Conservation (phyloP, 805 yeast genomes). For the Sugiyamaella mastotermitis region DNA sequence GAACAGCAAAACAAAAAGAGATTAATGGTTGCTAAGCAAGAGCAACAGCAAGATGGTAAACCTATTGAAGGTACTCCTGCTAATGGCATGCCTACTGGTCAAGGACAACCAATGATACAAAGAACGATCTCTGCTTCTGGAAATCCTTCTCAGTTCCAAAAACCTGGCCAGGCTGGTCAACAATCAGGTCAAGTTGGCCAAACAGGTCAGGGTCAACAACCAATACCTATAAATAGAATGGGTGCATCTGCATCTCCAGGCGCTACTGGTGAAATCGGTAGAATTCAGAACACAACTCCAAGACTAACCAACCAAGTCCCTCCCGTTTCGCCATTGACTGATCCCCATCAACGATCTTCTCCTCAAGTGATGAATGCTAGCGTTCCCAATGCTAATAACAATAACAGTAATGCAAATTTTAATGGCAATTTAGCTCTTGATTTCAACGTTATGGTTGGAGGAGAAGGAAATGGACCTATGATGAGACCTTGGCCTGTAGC, state of each 20-base stretch:
- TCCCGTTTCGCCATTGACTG: constrained; percentile 23
- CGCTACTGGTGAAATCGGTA: constrained; percentile 8
- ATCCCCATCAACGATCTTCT: constrained; percentile 9
- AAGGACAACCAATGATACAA: constrained; percentile 4
- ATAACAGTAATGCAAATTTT: constrained; percentile 22
- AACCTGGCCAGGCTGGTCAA: constrained; percentile 7
- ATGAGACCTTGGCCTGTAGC: constrained; percentile 18
- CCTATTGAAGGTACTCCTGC: constrained; percentile 10
- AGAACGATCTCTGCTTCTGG: constrained; percentile 1
- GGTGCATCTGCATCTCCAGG: constrained; percentile 6
- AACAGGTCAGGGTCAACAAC: constrained; percentile 7
- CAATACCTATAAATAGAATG: constrained; percentile 11
- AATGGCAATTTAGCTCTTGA: constrained; percentile 24
- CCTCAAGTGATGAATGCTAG: background rate
- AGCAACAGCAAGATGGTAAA: constrained; percentile 27
- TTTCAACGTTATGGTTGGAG: constrained; percentile 27
- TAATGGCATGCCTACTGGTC: constrained; percentile 10
- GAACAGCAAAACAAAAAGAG: constrained; percentile 73
- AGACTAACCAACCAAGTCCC: constrained; percentile 24
- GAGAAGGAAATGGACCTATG: constrained; percentile 22
- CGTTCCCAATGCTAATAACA: constrained; percentile 4
- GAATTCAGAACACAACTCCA: constrained; percentile 24
- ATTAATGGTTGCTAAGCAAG: constrained; percentile 37
- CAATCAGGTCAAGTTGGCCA: constrained; percentile 6
- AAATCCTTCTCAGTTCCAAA: constrained; percentile 1